A percentile compares a stretch with the other conserved stretches of the same genome.
Conservation (phyloP, 768 basidiomycete species). For the Boletus coccyginus region DNA sequence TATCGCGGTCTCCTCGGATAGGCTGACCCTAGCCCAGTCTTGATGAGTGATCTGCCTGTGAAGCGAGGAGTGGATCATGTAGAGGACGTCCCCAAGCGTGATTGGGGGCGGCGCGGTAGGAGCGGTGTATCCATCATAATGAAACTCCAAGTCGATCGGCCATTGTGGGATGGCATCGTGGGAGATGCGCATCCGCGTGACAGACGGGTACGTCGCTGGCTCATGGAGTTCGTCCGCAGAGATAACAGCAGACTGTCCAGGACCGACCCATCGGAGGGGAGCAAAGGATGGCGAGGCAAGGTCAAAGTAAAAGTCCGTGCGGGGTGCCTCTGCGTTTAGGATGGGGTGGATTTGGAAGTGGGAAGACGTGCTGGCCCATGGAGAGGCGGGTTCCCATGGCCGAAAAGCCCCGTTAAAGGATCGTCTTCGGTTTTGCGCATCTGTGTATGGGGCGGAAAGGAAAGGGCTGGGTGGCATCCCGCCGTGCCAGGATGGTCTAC, state of each 20-base stretch:
- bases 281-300: constrained; percentile 46
- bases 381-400: constrained; percentile 22
- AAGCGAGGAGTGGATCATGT: constrained; percentile 47
- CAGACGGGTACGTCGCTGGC: constrained; percentile 54
- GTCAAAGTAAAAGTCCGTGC: constrained; percentile 52
- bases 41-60: constrained; percentile 39
- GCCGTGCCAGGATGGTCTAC: constrained; percentile 47
- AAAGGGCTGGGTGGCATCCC: constrained; percentile 25
- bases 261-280: constrained; percentile 41
- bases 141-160: constrained; percentile 53
- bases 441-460: constrained; percentile 15
- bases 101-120: constrained; percentile 39
- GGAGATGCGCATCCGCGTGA: constrained; percentile 53
- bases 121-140: constrained; percentile 25
- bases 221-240: constrained; percentile 45
- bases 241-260: constrained; percentile 39
- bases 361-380: constrained; percentile 25
- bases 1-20: constrained; percentile 28
- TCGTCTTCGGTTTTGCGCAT: constrained; percentile 18
- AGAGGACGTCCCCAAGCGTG: constrained; percentile 57
- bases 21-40: constrained; percentile 33
- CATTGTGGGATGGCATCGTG: constrained; percentile 58
- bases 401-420: constrained; percentile 28
- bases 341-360: constrained; percentile 28
- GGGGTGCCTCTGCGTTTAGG: constrained; percentile 49